phyloP scores from a whole-genome alignment of 441 rosid species.

The Corymbia citriodora region DNA sequence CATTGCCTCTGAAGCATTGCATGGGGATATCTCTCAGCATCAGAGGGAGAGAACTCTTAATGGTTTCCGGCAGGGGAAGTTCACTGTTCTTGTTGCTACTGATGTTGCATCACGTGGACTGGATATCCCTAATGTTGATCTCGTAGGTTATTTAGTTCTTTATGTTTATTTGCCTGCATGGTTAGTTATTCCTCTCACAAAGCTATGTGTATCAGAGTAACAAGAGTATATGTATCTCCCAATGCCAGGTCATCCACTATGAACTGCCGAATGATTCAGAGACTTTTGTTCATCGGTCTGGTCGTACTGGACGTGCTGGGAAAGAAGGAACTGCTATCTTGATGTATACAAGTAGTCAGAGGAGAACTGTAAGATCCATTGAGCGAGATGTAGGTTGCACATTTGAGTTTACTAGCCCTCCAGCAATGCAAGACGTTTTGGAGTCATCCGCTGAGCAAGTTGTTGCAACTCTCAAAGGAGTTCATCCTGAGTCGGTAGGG shows the following conservation, averaged over 20 bases:
- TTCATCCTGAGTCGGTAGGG: conserved; percentile 75
- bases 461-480: conserved; percentile 76
- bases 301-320: conserved; percentile 98
- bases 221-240: not conserved
- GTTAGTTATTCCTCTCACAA: not conserved
- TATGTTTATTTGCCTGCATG: not conserved
- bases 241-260: conserved; percentile 78
- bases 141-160: conserved; percentile 39
- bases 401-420: conserved; percentile 87
- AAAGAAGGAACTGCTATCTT: conserved; percentile 90
- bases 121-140: conserved; percentile 94
- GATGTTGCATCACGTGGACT: conserved; percentile 99
- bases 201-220: not conserved
- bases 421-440: conserved; percentile 63
- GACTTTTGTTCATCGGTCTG: conserved; percentile 98
- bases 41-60: conserved; percentile 98
- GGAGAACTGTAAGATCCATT: conserved; percentile 82
- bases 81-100: conserved; percentile 96
- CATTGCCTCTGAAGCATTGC: conserved; percentile 93
- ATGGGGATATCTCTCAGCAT: conserved; percentile 97
- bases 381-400: conserved; percentile 98
- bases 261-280: conserved; percentile 98
- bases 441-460: conserved; percentile 88
- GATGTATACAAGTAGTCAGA: conserved; percentile 77
- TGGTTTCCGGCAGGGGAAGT: conserved; percentile 91